These are phyloP conservation scores for Xerocomus amazonicus DNA, from an alignment of 1,284 basidiomycete species.

Conservation along the genomic window DNA sequence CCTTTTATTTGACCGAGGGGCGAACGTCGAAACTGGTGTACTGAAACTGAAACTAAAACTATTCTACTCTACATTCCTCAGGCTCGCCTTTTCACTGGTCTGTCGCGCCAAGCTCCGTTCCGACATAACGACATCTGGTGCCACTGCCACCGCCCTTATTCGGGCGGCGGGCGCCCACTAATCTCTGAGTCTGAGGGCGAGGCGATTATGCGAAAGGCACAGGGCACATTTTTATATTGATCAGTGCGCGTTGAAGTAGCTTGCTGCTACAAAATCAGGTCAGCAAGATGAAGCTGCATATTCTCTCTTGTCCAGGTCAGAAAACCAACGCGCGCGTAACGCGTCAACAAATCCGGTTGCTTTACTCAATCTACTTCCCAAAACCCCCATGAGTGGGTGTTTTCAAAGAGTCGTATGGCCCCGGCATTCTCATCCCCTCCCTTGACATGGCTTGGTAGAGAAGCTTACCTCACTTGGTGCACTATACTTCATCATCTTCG, in stretches of 20 bases:
- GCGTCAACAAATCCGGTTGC: conserved; percentile 17
- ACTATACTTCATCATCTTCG: conserved; percentile 52
- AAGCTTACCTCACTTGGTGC: conserved; percentile 17
- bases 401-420: conserved; percentile 74
- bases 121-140: neutral
- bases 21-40: conserved; percentile 19
- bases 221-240: no score
- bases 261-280: neutral
- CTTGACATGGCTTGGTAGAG: neutral
- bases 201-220: no score
- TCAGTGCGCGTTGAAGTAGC: no score
- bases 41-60: no score
- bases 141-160: neutral
- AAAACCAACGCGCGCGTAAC: conserved; percentile 13
- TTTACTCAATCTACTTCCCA: conserved; percentile 26
- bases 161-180: neutral
- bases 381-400: conserved; percentile 11
- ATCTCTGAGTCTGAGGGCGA: no score
- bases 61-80: neutral
- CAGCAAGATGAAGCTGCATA: conserved; percentile 3
- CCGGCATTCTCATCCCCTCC: conserved; percentile 63
- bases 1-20: no score
- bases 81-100: neutral
- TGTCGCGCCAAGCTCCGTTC: neutral
- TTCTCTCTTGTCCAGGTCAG: conserved; percentile 11